A percentile compares a stretch with the other conserved stretches of the same genome.
These are phyloP conservation scores for Lodderomyces parapsilosis DNA, from an alignment of 1,139 yeast species.

Conservation along the genomic window DNA sequence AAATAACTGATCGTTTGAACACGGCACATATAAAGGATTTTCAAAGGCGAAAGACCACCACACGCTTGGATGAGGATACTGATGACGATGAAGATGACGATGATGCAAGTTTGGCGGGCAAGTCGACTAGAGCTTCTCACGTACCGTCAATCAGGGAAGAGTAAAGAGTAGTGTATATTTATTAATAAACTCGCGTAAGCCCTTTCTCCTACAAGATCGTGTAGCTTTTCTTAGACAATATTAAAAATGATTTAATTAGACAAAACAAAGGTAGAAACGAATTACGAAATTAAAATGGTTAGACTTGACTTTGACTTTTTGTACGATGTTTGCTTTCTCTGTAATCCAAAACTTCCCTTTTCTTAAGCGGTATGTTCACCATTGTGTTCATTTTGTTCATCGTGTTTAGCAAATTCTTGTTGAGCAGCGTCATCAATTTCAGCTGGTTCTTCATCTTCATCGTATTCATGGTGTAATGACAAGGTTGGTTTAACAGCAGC, in stretches of 20 bases:
- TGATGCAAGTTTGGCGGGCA: conserved; percentile 7
- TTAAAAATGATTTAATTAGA: conserved; percentile 19
- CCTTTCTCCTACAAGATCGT: neutral
- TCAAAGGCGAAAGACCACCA: conserved; percentile 56
- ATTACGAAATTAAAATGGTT: neutral
- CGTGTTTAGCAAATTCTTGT: conserved; percentile 43
- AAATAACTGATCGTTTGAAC: conserved; percentile 62
- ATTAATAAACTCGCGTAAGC: no score
- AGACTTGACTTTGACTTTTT: neutral
- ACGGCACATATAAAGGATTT: conserved; percentile 88
- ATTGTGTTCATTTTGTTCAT: conserved; percentile 19
- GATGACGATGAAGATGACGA: conserved; percentile 39
- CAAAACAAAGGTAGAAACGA: neutral
- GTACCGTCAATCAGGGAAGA: conserved; percentile 10
- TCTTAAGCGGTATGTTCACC: conserved; percentile 7
- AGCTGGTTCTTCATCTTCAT: conserved; percentile 60
- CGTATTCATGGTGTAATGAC: conserved; percentile 78
- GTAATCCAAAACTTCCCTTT: no score
- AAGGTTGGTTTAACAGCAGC: conserved; percentile 95
- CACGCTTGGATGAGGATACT: conserved; percentile 34
- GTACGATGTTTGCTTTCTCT: conserved; percentile 17
- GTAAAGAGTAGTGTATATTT: neutral
- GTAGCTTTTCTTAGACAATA: neutral
- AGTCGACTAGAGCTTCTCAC: conserved; percentile 3
- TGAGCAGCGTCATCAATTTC: conserved; percentile 52